A percentile compares a stretch with the other conserved stretches of the same genome.
Conservation (phyloP, 495 filamentous ascomycete genomes). For the Cryomyces antarcticus region DNA sequence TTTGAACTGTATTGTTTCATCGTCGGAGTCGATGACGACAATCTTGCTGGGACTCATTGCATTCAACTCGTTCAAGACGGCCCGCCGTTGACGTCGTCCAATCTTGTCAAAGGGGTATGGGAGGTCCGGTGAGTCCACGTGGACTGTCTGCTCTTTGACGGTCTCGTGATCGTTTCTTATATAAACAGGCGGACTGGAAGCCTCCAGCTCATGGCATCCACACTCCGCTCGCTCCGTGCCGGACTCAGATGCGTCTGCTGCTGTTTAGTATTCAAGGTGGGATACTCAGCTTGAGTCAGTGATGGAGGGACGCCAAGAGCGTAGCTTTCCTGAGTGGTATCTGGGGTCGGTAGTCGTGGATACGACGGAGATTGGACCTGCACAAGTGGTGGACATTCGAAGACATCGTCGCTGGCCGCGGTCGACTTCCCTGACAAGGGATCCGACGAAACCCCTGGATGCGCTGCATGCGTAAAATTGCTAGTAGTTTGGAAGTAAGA, state of each 20-base stretch:
- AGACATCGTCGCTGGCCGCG: too few relatives aligned
- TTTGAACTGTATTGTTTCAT: constrained; percentile 1
- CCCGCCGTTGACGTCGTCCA: background rate
- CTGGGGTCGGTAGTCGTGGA: constrained; percentile 10
- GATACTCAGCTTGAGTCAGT: background rate
- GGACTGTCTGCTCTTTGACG: background rate
- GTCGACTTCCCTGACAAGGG: too few relatives aligned
- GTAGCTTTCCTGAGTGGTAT: constrained; percentile 7
- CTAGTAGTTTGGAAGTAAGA: background rate
- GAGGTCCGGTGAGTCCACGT: too few relatives aligned
- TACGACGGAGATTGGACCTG: background rate
- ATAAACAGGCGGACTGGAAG: background rate
- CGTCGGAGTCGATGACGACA: constrained; percentile 31
- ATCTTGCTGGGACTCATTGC: constrained; percentile 21
- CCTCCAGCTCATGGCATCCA: constrained; percentile 7
- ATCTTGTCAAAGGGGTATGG: background rate
- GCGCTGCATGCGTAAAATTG: constrained; percentile 9
- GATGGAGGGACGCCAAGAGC: constrained; percentile 3
- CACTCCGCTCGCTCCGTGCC: background rate
- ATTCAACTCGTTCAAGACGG: background rate
- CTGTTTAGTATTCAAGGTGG: background rate
- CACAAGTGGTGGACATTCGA: background rate
- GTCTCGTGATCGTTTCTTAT: background rate
- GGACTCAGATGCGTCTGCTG: constrained; percentile 5
- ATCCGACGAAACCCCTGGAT: constrained; percentile 3